Base-by-base conservation (phyloP, 2,329 filamentous ascomycete genomes). In the Arthrobotrys musiformis region DNA sequence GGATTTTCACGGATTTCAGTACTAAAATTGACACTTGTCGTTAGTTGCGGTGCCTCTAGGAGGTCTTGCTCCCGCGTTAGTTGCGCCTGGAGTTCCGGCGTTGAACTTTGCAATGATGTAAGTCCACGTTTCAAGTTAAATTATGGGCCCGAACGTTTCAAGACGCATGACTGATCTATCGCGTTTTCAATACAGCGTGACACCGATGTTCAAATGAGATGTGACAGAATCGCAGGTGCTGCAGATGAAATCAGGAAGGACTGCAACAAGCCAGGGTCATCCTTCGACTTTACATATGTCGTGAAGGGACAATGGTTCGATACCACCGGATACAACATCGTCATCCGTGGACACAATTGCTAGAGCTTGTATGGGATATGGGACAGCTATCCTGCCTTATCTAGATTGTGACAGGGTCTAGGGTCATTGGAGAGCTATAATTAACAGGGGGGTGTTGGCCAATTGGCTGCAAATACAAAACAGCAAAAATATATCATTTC, bases 91-190 rank as follows among this genome's bases (percentile, higher is more conserved):
- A 28, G 9, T 35, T 42, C 56, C 7, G 35, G 19, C 9, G 26
- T 61, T 17, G 56, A 61, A 15, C 40, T 61, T n/a, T 61, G 56
- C 35, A 61, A 61, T 19, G 56, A 61, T 44, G 56, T 61, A n/a
- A 61, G 56, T 61, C 8, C 28, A 22, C 2, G 24, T 40, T 7
- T 40, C 13, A 7, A 40, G 37, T 7, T 40, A 40, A 6, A 40
- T 3, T 33, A 33, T n/a, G 6, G 37, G 13, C 30, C 30, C 24
- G 15, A 33, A 19, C n/a, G 1, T 17, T 42, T 42, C 30, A 9
- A 33, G 4, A 9, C 3, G 4, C n/a, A n/a, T n/a, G n/a, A n/a
- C n/a, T n/a, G n/a, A n/a, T n/a, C n/a, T n/a, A n/a, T n/a, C n/a
- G n/a, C n/a, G n/a, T n/a, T n/a, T 52, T 60, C 6, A 1, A 22